These are phyloP conservation scores for Russula foetens DNA, from an alignment of 768 basidiomycete species.

Conservation along the genomic window DNA sequence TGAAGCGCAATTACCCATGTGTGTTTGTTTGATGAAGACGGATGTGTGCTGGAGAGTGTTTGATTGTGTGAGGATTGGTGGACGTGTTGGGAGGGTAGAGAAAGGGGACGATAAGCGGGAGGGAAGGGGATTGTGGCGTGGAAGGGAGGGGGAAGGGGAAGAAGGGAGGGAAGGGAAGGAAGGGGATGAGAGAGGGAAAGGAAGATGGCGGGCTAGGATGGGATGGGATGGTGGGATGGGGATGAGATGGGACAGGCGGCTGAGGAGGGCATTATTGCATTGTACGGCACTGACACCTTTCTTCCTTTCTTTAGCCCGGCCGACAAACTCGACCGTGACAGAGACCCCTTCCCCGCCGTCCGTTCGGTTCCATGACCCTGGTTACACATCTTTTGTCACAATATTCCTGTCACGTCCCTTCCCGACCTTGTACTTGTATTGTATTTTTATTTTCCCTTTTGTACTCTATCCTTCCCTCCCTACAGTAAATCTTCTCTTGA, in stretches of 20 bases:
- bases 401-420: background rate
- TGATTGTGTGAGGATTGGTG: background rate
- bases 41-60: background rate
- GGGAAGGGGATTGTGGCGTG: background rate
- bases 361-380: background rate
- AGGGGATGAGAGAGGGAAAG: background rate
- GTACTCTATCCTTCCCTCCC: background rate
- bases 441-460: background rate
- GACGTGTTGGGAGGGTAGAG: background rate
- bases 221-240: background rate
- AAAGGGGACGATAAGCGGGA: background rate
- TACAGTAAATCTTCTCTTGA: too few relatives aligned
- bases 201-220: background rate
- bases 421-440: background rate
- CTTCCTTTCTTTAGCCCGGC: background rate
- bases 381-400: background rate
- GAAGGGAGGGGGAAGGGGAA: background rate
- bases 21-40: background rate
- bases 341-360: background rate
- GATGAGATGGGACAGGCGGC: background rate
- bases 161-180: background rate
- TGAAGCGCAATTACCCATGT: constrained; percentile 66
- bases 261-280: background rate
- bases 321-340: too few relatives aligned
- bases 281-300: background rate